These are phyloP conservation scores for Cornus controversa DNA, from an alignment of 148 eudicot species.

Conservation along the genomic window DNA sequence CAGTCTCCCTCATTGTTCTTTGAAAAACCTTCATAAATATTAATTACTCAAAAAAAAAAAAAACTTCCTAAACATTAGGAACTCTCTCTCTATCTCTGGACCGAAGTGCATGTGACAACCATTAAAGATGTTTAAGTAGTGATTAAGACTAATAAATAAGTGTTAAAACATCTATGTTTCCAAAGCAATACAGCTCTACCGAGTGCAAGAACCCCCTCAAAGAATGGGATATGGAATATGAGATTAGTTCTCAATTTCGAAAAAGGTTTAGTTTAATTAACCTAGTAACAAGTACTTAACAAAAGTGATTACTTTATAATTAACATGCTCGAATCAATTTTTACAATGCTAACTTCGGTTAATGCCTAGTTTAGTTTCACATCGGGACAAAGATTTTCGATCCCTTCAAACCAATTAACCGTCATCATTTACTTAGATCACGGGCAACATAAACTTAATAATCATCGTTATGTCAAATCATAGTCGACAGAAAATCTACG, in stretches of 20 bases:
- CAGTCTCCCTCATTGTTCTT: no score
- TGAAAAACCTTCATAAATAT: no score
- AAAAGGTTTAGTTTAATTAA: slow-evolving; percentile 6
- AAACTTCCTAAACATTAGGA: no score
- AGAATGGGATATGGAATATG: background rate
- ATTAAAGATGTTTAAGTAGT: background rate
- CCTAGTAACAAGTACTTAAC: background rate
- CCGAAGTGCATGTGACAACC: background rate
- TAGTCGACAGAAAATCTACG: background rate
- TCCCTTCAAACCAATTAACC: background rate
- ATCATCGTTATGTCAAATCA: background rate
- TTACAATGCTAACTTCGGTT: background rate
- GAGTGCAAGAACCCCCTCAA: background rate
- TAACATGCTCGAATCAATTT: background rate
- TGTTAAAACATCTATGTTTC: slow-evolving; percentile 1
- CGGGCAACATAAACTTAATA: background rate
- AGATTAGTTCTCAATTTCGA: slow-evolving; percentile 5
- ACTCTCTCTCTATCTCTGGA: no score
- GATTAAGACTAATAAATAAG: background rate
- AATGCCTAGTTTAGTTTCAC: background rate
- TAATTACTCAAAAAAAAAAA: no score
- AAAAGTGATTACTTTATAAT: background rate
- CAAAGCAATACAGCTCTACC: background rate
- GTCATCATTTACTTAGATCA: background rate
- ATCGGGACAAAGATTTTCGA: background rate